Evolutionary conservation across 148 eudicot genomes (phyloP), one percentile per base, ranked within the genome.

Genomic region (Rhododendron molle): DNA sequence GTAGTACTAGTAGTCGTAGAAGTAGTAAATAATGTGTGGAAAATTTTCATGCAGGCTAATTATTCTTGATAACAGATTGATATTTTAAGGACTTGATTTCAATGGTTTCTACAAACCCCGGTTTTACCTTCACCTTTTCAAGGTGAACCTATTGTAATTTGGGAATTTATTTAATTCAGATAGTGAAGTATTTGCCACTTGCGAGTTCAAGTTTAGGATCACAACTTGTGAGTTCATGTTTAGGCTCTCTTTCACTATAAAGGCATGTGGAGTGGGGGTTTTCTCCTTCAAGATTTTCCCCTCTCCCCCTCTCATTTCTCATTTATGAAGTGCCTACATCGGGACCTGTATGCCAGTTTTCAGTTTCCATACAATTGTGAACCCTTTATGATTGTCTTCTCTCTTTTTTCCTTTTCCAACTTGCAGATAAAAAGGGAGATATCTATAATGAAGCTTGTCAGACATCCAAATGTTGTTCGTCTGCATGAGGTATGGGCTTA

Each of bases 391-490:
- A 21, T 38, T 49, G 30, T 16, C 43, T 14, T 10, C 18, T 69
- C 28, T 28, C 74, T 69, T 13, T 83, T 23, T 62, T 62, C 71
- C 10, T 83, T 36, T 21, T 5, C 76, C 43, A 30, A 88, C 82
- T 79, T 93, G 92, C 95, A 96, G 99, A 95, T 96, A 80, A 96
- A 96, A 88, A 89, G 94, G 90, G 99, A 96, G 92, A 96, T 96
- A 87, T 91, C 94, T 52, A 96, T 96, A 87, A 93, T 96, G 99
- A 96, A 96, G 90, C 91, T 93, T 85, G 99, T 96, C 79, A 91
- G 99, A 86, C 98, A 95, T 92, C 99, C 97, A 21, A 88, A 93
- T 86, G 97, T 96, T 88, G 99, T 96, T 88, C 98, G 98, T 85
- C 87, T 96, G 86, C 91, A 95, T 69, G 99, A 96, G 98, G 99